phyloP scores from a whole-genome alignment of 1,139 yeast genomes.

The Ogataea hybrid region DNA sequence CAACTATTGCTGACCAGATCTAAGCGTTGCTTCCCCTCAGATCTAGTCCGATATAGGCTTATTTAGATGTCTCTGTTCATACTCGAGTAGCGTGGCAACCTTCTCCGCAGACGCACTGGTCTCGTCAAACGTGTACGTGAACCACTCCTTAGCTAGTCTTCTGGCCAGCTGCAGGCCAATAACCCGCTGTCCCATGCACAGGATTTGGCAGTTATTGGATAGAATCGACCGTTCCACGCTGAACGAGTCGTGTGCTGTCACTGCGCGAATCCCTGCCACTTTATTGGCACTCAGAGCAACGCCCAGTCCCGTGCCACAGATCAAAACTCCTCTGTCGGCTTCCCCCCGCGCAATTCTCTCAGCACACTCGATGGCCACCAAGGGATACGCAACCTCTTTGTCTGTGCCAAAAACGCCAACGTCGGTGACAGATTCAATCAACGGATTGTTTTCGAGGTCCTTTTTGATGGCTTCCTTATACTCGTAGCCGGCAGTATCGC shows the following conservation, averaged over 20 bases:
- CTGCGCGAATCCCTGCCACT: slow-evolving; percentile 46
- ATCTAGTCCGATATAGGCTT: neutral
- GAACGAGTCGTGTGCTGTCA: slow-evolving; percentile 48
- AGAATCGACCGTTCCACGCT: slow-evolving; percentile 45
- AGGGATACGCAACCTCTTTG: slow-evolving; percentile 39
- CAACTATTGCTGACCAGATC: neutral
- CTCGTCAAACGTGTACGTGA: slow-evolving; percentile 40
- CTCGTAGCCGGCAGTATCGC: slow-evolving; percentile 46
- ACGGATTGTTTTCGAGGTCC: slow-evolving; percentile 34
- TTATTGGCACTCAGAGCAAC: slow-evolving; percentile 48
- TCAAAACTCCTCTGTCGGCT: slow-evolving; percentile 43
- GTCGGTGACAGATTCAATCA: slow-evolving; percentile 39
- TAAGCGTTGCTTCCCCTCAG: neutral
- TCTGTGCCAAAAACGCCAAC: slow-evolving; percentile 37
- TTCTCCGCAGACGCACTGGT: slow-evolving; percentile 42
- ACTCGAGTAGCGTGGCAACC: slow-evolving; percentile 35
- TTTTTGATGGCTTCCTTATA: slow-evolving; percentile 40
- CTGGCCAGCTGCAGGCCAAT: slow-evolving; percentile 44
- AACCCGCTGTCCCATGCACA: slow-evolving; percentile 50
- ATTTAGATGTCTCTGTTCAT: slow-evolving; percentile 27
- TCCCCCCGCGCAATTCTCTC: slow-evolving; percentile 39
- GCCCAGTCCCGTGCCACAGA: slow-evolving; percentile 49
- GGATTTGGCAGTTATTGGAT: slow-evolving; percentile 43
- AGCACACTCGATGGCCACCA: slow-evolving; percentile 43
- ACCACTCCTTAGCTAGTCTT: slow-evolving; percentile 44